Percentiles rank a stretch among this genome's conserved stretches.
Evolutionary conservation across 495 filamentous ascomycete species (phyloP).

Genomic region (Glarea lozoyensis): DNA sequence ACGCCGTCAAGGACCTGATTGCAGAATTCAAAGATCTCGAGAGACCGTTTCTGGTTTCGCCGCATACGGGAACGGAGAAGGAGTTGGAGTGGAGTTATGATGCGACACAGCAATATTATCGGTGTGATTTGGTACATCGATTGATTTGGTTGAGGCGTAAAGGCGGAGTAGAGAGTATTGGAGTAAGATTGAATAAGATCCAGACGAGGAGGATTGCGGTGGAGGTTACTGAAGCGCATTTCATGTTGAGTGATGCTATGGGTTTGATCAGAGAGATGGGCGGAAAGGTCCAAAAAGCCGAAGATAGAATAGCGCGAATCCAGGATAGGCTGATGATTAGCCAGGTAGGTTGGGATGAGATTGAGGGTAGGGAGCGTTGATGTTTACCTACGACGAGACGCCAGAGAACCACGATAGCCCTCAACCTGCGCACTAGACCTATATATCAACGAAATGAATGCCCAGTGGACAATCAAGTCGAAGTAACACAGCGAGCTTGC

Average conservation of each 20-base stretch:
- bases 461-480: no score
- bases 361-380: no score
- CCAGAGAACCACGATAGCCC: no score
- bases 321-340: conserved; percentile 16
- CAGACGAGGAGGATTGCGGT: conserved; percentile 20
- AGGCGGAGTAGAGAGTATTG: conserved; percentile 11
- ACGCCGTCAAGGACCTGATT: conserved; percentile 20
- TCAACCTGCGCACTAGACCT: no score
- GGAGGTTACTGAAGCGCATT: conserved; percentile 10
- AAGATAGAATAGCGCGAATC: no score
- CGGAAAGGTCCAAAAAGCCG: conserved; percentile 6
- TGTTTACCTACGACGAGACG: no score
- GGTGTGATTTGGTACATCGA: conserved; percentile 14
- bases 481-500: no score
- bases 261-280: conserved; percentile 13
- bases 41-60: conserved; percentile 9
- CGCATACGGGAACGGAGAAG: conserved; percentile 14
- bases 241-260: conserved; percentile 15
- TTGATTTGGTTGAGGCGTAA: conserved; percentile 14
- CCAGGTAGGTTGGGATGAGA: conserved; percentile 9
- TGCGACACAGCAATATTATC: conserved; percentile 17
- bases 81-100: conserved; percentile 20
- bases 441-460: no score
- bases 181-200: conserved; percentile 10
- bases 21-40: conserved; percentile 17